Base-by-base conservation (phyloP, 257 asterid species). In the Agastache rugosa region DNA sequence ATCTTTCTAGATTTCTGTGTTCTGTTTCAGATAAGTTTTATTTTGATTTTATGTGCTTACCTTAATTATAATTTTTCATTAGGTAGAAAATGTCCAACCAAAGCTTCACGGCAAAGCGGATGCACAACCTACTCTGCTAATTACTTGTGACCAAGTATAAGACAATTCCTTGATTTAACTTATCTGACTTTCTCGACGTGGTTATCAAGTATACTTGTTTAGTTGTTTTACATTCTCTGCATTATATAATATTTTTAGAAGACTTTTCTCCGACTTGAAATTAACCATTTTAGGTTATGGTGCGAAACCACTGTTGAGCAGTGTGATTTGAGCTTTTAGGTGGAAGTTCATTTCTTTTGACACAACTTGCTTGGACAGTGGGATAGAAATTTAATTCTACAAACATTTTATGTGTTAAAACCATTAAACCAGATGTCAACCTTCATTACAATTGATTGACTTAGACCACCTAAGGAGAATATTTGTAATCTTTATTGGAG, bases 131-230 rank as follows among this genome's bases (percentile, higher is more conserved):
- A 86, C 87, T 59, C 86, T 93, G 86, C 92, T 93, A 78, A 77
- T 93, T 81, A 93, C 98, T 48, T 93, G 97, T 81, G 97, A 93
- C 80, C 98, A 91, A 91, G 98, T 93, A 91, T 86, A 83, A 73
- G 23, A 51, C 75, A 70, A 69, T 80, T 76, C 74, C 67, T 35
- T 80, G 63, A 72, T 77, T 69, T 79, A 63, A 29, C 44, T 78
- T 71, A 73, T 79, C 71, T 47, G 76, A 25, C 59, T 72, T 77
- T 78, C 22, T 48, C 45, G 48, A 67, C 82, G 55, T 71, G 58
- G 31, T 67, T 67, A 73, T 69, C 44, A 23, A 11, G 56, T 59
- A 37, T 39, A 54, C 34, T 69, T 54, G 35, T 47, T 29, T 29
- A 1, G n/a, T n/a, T n/a, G n/a, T n/a, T 67, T 42, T 56, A 61